Conservation (phyloP, 192 early-diverging fungal species). For the Umbelopsis ramanniana region DNA sequence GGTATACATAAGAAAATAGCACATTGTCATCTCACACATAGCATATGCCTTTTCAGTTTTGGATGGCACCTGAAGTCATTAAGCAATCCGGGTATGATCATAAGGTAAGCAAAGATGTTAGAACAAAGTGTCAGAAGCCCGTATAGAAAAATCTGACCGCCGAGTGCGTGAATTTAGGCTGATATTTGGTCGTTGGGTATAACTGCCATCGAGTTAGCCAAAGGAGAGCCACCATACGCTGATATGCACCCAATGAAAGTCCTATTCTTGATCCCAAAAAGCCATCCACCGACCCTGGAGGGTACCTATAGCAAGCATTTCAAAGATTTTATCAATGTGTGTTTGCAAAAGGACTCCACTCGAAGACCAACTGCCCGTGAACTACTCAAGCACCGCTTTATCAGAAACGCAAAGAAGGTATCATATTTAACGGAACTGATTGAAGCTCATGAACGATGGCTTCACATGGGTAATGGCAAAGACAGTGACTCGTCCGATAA, state of each 20-base stretch:
- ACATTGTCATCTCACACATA: background rate
- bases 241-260: slow-evolving; percentile 96
- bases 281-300: slow-evolving; percentile 82
- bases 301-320: slow-evolving; percentile 80
- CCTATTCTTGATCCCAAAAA: slow-evolving; percentile 91
- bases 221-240: slow-evolving; percentile 90
- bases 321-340: slow-evolving; percentile 87
- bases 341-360: slow-evolving; percentile 85
- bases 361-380: slow-evolving; percentile 88
- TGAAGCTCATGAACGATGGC: slow-evolving; percentile 82
- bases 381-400: slow-evolving; percentile 86
- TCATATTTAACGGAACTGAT: slow-evolving; percentile 86
- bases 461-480: slow-evolving; percentile 57
- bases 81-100: slow-evolving; percentile 92
- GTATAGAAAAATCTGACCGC: background rate
- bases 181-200: slow-evolving; percentile 99
- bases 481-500: slow-evolving; percentile 56
- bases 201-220: slow-evolving; percentile 95
- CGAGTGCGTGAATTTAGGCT: slow-evolving; percentile 53
- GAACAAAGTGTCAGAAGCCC: background rate
- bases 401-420: slow-evolving; percentile 80
- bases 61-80: slow-evolving; percentile 97
- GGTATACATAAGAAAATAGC: background rate
- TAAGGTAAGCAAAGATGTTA: slow-evolving; percentile 55
- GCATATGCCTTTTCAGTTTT: slow-evolving; percentile 52